Evolutionary conservation across 352 stramenopile genomes (phyloP), one percentile per base, ranked within the genome.

Genomic region (Phytophthora citricola): DNA sequence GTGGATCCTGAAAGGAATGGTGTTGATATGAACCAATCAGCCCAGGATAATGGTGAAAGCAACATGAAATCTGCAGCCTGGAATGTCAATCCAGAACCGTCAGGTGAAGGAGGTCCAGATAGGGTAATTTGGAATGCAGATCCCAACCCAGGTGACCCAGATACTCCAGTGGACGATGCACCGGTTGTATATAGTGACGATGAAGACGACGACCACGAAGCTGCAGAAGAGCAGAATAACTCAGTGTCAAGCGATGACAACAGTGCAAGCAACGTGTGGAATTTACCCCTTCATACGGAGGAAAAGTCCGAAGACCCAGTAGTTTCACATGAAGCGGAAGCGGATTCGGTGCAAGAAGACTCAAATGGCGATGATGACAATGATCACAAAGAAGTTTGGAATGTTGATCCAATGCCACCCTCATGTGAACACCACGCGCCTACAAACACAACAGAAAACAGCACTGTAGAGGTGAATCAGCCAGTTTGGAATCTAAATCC

Each of bases 51-150:
- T 52, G 29, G 4, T 38, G 38, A 46, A 27, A 31, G 24, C 17
- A 58, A 20, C 14, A 44, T 41, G 39, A 47, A 29, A 38, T 32
- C 11, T 54, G 17, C 4, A 39, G 41, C 47, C 26, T 69, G 61
- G 61, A 64, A 69, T 41, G 54, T 38, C 39, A 46, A 70, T 46
- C 63, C 47, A 9, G 55, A 51, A 15, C 54, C 46, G 1, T 17
- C 15, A 27, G 40, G 39, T 27, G 29, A 15, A 1, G 48, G 10
- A 20, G 34, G 31, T 27, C 24, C 14, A 0, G 48, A 53, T 7
- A 52, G 38, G 3, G 39, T 36, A 14, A 31, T 62, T 34, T 71
- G 66, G 66, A 74, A 74, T 59, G 26, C 41, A 43, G 49, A 66
- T 48, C 66, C 53, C 34, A 17, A 55, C 31, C 3, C 6, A 17